Base-by-base conservation (phyloP, 192 early-diverging fungal genomes). In the Backusella mclennaniae region DNA sequence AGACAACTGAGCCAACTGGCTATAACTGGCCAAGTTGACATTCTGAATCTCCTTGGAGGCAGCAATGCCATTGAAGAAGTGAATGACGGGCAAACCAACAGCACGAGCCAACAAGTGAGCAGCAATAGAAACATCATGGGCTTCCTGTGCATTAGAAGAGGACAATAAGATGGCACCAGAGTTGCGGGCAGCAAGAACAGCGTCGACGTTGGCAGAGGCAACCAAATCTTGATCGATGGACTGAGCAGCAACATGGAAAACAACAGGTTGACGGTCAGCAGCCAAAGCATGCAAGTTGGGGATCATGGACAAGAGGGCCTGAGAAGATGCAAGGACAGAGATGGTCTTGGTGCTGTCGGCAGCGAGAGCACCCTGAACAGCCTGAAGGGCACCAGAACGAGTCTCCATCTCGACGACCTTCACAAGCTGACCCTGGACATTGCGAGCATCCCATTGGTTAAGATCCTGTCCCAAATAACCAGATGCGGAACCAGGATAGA, bases 41-140 rank as follows among this genome's bases (percentile, higher is more conserved):
- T 82, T 75, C 59, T 79, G 82, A 5, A 84, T 78, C 49, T 92
- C 85, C 29, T 84, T 77, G 29, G 91, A 87, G 23, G 88, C 83
- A 38, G 79, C 82, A 17, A 89, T 86, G 59, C 94, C 96, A 78
- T 93, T 92, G 75, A 94, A 89, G 72, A 94, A 83, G 85, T 98
- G 96, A 19, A 97, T 83, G 33, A 96, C 90, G 0, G 96, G 95
- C 14, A 87, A 79, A n/a, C 77, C 68, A 11, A 89, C 83, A 1
- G 86, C 79, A 11, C 78, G 69, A 3, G 96, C 81, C n/a, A 94
- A 84, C 23, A 96, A 85, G 79, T 98, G 95, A 35, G 96, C 92
- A 73, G 95, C 85, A 19, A 97, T 66, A 15, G 95, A 91, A 66
- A 98, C 79, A 74, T 99, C 96, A 75, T 98, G 93, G 11, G 95